Conservation (phyloP, 2,329 filamentous ascomycete species). For the Diaporthe sp. region DNA sequence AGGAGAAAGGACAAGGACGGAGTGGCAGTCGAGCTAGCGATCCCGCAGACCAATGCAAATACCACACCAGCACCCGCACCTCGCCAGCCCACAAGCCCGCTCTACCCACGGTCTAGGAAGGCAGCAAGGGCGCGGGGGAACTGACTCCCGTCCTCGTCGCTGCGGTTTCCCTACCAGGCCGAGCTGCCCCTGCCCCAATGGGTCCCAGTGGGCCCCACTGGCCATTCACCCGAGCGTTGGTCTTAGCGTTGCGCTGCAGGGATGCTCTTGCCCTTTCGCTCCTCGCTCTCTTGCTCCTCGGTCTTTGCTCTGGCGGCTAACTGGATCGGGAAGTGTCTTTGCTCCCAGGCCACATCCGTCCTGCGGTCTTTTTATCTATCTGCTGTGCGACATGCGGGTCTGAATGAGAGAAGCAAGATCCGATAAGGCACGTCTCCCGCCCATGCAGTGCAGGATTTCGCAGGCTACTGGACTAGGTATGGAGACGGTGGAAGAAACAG, state of each 20-base stretch:
- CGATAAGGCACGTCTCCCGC: not conserved
- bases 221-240: conserved; percentile 20
- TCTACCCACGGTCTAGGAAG: conserved; percentile 15
- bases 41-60: not conserved
- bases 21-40: conserved; percentile 16
- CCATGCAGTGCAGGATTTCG: not conserved
- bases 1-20: conserved; percentile 22
- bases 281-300: not conserved
- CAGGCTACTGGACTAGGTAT: not conserved
- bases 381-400: not conserved
- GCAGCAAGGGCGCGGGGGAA: conserved; percentile 22
- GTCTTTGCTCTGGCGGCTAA: not conserved
- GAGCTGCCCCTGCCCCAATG: conserved; percentile 20
- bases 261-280: not conserved
- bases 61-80: not conserved
- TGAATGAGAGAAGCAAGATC: not conserved
- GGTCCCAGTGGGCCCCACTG: not conserved
- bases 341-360: not conserved
- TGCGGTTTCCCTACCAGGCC: conserved; percentile 21
- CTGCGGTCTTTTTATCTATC: not conserved
- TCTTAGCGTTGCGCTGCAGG: conserved; percentile 6
- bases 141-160: conserved; percentile 23
- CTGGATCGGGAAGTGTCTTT: not conserved
- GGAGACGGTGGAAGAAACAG: not conserved
- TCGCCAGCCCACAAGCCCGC: not conserved